Evolutionary conservation across 2,329 filamentous ascomycete genomes (phyloP).

Genomic region (Gyromitra esculenta): DNA sequence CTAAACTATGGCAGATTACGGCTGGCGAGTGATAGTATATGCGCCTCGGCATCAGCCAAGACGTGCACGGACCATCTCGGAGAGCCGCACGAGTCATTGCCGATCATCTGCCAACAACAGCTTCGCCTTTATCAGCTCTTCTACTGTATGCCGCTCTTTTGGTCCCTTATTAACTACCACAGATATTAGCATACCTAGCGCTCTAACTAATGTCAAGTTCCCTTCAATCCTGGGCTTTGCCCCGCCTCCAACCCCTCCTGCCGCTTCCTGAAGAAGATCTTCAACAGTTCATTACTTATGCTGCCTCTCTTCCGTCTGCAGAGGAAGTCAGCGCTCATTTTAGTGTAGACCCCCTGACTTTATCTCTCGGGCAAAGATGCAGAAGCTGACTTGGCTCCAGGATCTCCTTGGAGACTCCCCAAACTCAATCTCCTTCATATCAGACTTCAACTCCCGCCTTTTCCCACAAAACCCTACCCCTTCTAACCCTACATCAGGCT

Average conservation of each 20-base stretch:
- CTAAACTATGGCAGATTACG: background rate
- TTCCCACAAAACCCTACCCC: constrained; percentile 59
- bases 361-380: background rate
- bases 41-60: constrained; percentile 16
- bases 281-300: constrained; percentile 84
- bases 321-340: constrained; percentile 83
- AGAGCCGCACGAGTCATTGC: constrained; percentile 31
- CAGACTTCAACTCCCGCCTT: constrained; percentile 75
- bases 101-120: background rate
- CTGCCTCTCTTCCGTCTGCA: constrained; percentile 75
- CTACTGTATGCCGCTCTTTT: background rate
- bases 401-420: constrained; percentile 88
- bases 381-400: constrained; percentile 29
- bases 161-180: background rate
- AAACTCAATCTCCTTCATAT: constrained; percentile 75
- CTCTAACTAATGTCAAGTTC: constrained; percentile 32
- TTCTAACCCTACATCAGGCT: constrained; percentile 29
- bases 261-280: constrained; percentile 86
- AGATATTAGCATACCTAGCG: background rate
- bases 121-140: background rate
- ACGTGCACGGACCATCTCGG: background rate
- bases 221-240: constrained; percentile 66
- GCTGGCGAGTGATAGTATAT: constrained; percentile 13
- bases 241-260: constrained; percentile 80
- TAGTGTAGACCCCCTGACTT: constrained; percentile 61